Conservation (phyloP, 371 early-diverging fungal species). For the Apophysomyces variabilis region DNA sequence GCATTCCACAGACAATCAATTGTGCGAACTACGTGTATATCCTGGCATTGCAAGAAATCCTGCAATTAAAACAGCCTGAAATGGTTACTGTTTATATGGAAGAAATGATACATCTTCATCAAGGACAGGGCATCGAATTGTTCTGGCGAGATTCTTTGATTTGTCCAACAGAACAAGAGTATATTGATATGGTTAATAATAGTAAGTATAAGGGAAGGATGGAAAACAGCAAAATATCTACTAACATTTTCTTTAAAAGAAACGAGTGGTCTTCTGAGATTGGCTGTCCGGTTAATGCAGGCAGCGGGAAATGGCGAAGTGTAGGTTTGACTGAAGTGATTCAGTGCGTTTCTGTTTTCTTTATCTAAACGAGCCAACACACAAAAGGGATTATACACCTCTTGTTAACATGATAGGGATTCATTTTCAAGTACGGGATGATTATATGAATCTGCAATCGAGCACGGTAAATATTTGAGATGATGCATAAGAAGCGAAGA, state of each 20-base stretch:
- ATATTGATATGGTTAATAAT: slow-evolving; percentile 88
- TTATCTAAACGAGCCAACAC: background rate
- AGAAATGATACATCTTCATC: slow-evolving; percentile 85
- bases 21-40: slow-evolving; percentile 96
- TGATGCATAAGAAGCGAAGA: background rate
- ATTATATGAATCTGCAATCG: slow-evolving; percentile 91
- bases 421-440: slow-evolving; percentile 96
- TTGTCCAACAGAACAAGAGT: slow-evolving; percentile 85
- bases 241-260: slow-evolving; percentile 48
- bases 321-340: slow-evolving; percentile 34
- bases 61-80: slow-evolving; percentile 65
- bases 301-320: slow-evolving; percentile 51
- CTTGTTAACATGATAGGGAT: slow-evolving; percentile 89
- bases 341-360: background rate
- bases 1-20: slow-evolving; percentile 90
- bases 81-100: slow-evolving; percentile 84
- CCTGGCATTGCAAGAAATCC: slow-evolving; percentile 81
- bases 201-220: slow-evolving; percentile 52
- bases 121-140: slow-evolving; percentile 91
- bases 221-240: no score
- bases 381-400: slow-evolving; percentile 67
- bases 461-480: slow-evolving; percentile 52
- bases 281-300: slow-evolving; percentile 93
- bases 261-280: slow-evolving; percentile 90
- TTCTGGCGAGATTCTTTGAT: slow-evolving; percentile 75